A percentile compares a stretch with the other conserved stretches of the same genome.
Evolutionary conservation across 2,329 filamentous ascomycete species (phyloP).

Genomic region (Aureobasidium lini): DNA sequence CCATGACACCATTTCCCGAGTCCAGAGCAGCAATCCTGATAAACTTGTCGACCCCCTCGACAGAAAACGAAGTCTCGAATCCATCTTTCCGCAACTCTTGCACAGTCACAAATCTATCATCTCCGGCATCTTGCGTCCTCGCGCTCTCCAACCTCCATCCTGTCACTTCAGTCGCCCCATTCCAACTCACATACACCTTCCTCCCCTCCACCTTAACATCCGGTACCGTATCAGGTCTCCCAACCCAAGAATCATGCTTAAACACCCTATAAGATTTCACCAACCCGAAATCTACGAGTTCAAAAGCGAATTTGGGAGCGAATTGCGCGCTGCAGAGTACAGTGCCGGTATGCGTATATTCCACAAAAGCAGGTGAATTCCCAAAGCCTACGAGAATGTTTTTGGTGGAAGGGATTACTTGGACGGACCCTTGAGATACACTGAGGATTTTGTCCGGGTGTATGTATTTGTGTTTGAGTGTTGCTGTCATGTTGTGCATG

Average conservation of each 20-base stretch:
- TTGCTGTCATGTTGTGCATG: background rate
- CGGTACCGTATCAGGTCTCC: background rate
- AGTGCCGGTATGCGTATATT: conserved; percentile 37
- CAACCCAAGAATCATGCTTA: background rate
- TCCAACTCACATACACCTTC: conserved; percentile 46
- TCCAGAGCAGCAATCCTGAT: too few relatives aligned
- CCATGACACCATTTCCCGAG: too few relatives aligned
- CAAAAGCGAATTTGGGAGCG: conserved; percentile 17
- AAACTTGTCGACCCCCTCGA: too few relatives aligned
- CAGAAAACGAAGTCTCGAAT: too few relatives aligned
- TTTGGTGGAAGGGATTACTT: conserved; percentile 42
- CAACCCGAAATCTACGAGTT: background rate
- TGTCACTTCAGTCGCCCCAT: conserved; percentile 40
- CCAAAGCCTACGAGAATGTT: conserved; percentile 52
- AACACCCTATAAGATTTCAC: conserved; percentile 5
- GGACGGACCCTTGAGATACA: conserved; percentile 44
- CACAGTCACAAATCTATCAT: too few relatives aligned
- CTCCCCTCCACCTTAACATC: conserved; percentile 1
- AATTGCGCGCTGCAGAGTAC: conserved; percentile 47
- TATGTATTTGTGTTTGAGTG: background rate
- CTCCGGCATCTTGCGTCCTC: too few relatives aligned
- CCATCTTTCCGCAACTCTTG: too few relatives aligned
- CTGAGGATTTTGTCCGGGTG: conserved; percentile 22
- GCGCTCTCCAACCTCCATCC: conserved; percentile 29
- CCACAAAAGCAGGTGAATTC: conserved; percentile 30